phyloP scores from a whole-genome alignment of 2,329 filamentous ascomycete genomes.

The Teratosphaeria viscida region DNA sequence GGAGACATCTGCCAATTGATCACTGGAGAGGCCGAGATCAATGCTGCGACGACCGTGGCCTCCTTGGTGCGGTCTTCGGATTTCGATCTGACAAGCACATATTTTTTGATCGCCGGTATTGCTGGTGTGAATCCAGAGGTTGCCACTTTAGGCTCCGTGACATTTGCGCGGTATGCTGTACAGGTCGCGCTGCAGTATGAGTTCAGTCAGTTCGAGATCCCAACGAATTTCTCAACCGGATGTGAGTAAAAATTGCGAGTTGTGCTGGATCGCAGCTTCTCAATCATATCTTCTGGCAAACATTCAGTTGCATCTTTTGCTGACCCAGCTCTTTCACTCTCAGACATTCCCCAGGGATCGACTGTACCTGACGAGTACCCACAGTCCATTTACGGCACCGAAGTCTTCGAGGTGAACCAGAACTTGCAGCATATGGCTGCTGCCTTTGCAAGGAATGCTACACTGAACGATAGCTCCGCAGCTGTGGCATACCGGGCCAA shows the following conservation, averaged over 20 bases:
- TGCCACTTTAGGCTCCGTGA: conserved; percentile 55
- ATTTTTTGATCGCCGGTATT: conserved; percentile 63
- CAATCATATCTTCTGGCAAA: background rate
- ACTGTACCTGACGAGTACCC: conserved; percentile 38
- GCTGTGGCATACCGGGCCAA: conserved; percentile 29
- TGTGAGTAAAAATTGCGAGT: conserved; percentile 32
- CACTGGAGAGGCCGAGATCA: conserved; percentile 55
- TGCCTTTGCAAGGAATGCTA: conserved; percentile 24
- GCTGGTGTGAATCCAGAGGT: conserved; percentile 62
- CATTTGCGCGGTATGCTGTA: conserved; percentile 58
- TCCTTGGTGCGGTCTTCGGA: conserved; percentile 50
- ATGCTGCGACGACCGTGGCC: conserved; percentile 56
- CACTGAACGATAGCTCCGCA: conserved; percentile 27
- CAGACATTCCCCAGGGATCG: conserved; percentile 48
- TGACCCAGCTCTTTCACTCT: background rate
- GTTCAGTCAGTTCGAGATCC: conserved; percentile 59
- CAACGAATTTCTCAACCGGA: conserved; percentile 53
- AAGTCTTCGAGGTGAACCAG: conserved; percentile 33
- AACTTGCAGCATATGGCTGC: conserved; percentile 27
- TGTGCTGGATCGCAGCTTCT: background rate
- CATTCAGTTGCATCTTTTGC: background rate
- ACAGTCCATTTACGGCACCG: conserved; percentile 29
- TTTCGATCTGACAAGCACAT: conserved; percentile 57
- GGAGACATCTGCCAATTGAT: conserved; percentile 57
- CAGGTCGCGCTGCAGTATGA: conserved; percentile 70